Base-by-base conservation (phyloP, 2,329 filamentous ascomycete species). In the Hypocrella siamensis region DNA sequence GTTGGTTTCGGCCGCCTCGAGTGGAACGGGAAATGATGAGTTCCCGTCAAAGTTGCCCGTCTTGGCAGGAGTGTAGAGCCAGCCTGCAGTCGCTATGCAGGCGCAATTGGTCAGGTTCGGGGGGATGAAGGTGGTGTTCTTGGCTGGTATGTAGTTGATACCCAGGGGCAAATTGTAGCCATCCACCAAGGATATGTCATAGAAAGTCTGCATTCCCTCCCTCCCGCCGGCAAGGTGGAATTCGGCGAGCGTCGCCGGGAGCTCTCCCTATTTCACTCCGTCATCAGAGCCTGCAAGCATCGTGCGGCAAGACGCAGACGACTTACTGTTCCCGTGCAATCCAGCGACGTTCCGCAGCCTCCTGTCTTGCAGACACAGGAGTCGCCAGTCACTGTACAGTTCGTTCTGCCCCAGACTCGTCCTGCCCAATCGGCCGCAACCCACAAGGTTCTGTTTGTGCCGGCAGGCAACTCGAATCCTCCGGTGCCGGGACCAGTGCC, bases 121-220 rank as follows among this genome's bases (percentile, higher is more conserved):
- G 10, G 80, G 78, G 36, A 86, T 75, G 33, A 79, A 65, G 2
- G 61, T 65, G 6, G 67, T 64, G 42, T 80, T 75, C 33, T 67
- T 63, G 16, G 75, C 67, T 3, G 70, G 67, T 17, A 71, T 60
- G 42, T 74, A 69, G 33, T 65, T 61, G 46, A 73, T 70, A 19
- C 70, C 76, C 38, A 86, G 49, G 2, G 79, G 79, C 2, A 88
- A 55, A 47, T 88, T 88, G 64, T 88, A 88, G 30, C 82, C 82
- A 47, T 90, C 82, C 16, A 90, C 82, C 3, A 88, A 63, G 26
- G 79, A 85, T 39, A 90, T 81, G 51, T 90, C 82, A 56, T 86
- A 88, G 51, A 83, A 90, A 8, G 75, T 79, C 47, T 85, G 77
- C 36, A 48, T 54, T 30, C 59, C 58, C 16, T 62, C 60, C 27